Evolutionary conservation across 176 grass and related monocot genomes (phyloP).

Genomic region (Juncus inflexus): DNA sequence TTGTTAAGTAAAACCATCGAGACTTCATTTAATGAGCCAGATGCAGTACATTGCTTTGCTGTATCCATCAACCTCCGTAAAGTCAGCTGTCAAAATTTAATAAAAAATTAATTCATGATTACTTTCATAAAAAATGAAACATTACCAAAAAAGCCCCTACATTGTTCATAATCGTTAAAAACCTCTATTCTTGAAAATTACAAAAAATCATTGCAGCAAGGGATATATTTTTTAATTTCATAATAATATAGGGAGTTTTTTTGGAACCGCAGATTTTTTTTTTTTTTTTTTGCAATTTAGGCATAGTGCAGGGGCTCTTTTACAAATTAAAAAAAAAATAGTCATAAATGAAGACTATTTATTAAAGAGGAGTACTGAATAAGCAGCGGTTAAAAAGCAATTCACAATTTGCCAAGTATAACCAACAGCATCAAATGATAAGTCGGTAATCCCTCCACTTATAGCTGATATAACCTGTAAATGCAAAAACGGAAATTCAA

Average conservation of each 20-base stretch:
- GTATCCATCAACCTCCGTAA: slow-evolving; percentile 68
- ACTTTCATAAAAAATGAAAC: too few species aligned
- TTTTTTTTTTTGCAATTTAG: too few species aligned
- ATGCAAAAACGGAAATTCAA: slow-evolving; percentile 1
- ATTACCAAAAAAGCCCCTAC: too few species aligned
- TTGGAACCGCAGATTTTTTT: too few species aligned
- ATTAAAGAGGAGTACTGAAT: slow-evolving; percentile 45
- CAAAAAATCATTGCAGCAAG: too few species aligned
- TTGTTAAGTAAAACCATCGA: slow-evolving; percentile 96
- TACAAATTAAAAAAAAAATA: too few species aligned
- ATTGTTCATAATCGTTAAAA: too few species aligned
- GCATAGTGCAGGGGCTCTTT: too few species aligned
- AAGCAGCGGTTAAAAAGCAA: slow-evolving; percentile 78
- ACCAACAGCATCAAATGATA: slow-evolving; percentile 64
- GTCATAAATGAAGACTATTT: neutral
- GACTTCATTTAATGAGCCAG: slow-evolving; percentile 81
- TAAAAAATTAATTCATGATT: slow-evolving; percentile 4
- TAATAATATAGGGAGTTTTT: neutral
- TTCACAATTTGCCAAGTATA: slow-evolving; percentile 83
- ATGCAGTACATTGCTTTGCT: slow-evolving; percentile 70
- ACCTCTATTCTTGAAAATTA: too few species aligned
- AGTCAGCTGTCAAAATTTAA: slow-evolving; percentile 42
- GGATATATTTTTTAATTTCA: too few species aligned
- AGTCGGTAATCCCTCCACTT: slow-evolving; percentile 66
- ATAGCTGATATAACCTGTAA: slow-evolving; percentile 69